Percentiles rank a stretch among this genome's conserved stretches.
These are phyloP conservation scores for Apiospora hydei DNA, from an alignment of 2,329 filamentous ascomycete genomes.

Conservation along the genomic window DNA sequence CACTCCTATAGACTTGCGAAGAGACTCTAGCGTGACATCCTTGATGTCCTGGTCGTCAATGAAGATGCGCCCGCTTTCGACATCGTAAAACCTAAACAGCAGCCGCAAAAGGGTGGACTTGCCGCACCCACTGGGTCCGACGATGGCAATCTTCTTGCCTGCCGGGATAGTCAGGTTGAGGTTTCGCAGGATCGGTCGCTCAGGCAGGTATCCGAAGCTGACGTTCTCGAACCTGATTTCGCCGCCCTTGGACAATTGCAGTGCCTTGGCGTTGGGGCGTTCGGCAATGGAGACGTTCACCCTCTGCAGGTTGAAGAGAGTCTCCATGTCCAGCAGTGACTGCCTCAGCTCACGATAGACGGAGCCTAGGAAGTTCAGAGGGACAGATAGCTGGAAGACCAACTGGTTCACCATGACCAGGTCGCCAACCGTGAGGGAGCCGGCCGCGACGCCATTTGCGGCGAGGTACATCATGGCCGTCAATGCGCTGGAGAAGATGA, in stretches of 20 bases:
- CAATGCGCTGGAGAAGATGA: conserved; percentile 94
- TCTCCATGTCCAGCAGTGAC: conserved; percentile 97
- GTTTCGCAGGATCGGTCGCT: conserved; percentile 86
- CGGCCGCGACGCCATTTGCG: conserved; percentile 84
- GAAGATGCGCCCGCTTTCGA: conserved; percentile 82
- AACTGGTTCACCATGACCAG: conserved; percentile 99
- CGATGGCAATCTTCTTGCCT: conserved; percentile 94
- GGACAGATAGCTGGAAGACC: conserved; percentile 96
- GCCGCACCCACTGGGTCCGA: conserved; percentile 93
- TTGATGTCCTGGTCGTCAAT: conserved; percentile 95
- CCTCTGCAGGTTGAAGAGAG: conserved; percentile 95
- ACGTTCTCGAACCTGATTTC: conserved; percentile 96
- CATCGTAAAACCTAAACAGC: conserved; percentile 94
- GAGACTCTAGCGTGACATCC: conserved; percentile 79
- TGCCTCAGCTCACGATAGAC: conserved; percentile 96
- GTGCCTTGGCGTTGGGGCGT: conserved; percentile 72
- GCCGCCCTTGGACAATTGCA: conserved; percentile 78
- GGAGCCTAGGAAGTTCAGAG: conserved; percentile 96
- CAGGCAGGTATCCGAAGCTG: conserved; percentile 87
- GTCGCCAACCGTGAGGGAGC: conserved; percentile 88
- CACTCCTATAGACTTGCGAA: conserved; percentile 87
- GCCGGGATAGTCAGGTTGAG: conserved; percentile 89
- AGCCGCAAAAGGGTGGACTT: conserved; percentile 93
- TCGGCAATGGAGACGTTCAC: conserved; percentile 91
- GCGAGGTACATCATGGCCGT: conserved; percentile 99